Evolutionary conservation across 1,284 basidiomycete species (phyloP), one percentile per base, ranked within the genome.

Genomic region (Pulveroboletus ridleyi): DNA sequence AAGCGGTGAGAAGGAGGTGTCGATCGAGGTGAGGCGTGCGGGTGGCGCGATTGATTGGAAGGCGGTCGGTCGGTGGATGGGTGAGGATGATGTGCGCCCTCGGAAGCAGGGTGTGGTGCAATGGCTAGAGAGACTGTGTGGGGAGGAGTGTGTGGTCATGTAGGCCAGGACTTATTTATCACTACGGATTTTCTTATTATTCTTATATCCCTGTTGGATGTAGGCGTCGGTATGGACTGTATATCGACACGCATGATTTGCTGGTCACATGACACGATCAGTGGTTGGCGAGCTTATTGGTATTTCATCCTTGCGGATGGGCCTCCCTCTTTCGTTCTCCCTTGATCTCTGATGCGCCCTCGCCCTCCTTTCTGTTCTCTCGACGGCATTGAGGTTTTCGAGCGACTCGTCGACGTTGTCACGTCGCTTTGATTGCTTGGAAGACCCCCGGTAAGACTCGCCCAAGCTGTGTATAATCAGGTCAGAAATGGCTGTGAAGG

Each of bases 381-480:
- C 75, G 15, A 95, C 71, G 13, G 80, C 77, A 3, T 68, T 72
- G 23, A 80, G 78, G 7, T 83, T 82, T 8, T 93, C 90, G 41
- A 94, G 79, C 62, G 87, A 83, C 59, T 95, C 94, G 66, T 91
- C 87, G 6, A 96, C 89, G 58, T 81, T 81, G 71, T 94, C 92
- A 59, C 94, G 80, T 54, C 93, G 87, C 74, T 89, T 92, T 2
- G 86, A 84, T 65, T 91, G 84, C 71, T 85, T 94, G 44, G 91
- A 81, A 2, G 91, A 91, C 1, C 88, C 86, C 9, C 95, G 88
- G 82, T 87, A 95, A 50, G 89, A 81, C 77, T 96, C 94, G 39
- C 41, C 6, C 29, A 29, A 29, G 29, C 29, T 29, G 29, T 29
- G 29, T 29, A 29, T 29, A 15, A 33, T 60, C 29, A 35, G 35